Conservation (phyloP, 1,139 yeast genomes). For the Schwanniomyces etchellsii region DNA sequence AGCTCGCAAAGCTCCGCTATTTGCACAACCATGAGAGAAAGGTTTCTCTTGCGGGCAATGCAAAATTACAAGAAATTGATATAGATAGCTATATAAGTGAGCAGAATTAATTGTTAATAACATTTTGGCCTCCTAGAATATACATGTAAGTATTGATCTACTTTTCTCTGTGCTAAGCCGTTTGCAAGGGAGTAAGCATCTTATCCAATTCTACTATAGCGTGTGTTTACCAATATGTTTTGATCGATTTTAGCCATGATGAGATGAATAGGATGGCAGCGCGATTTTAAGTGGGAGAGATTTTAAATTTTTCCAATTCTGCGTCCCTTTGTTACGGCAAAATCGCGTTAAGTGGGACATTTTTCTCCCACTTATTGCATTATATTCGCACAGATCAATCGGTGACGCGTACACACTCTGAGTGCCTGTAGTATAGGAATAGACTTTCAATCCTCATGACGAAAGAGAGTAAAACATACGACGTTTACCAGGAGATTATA, state of each 20-base stretch:
- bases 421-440: too few species aligned
- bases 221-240: conserved; percentile 1
- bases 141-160: conserved; percentile 1
- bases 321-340: background rate
- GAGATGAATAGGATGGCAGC: too few species aligned
- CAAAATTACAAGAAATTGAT: conserved; percentile 62
- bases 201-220: too few species aligned
- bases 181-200: too few species aligned
- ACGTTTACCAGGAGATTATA: conserved; percentile 21
- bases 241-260: background rate
- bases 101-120: conserved; percentile 38
- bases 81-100: conserved; percentile 61
- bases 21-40: conserved; percentile 39
- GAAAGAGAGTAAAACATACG: background rate
- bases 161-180: too few species aligned
- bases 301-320: too few species aligned
- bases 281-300: too few species aligned
- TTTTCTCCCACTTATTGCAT: too few species aligned
- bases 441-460: too few species aligned
- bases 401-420: too few species aligned
- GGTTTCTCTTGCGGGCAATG: conserved; percentile 57
- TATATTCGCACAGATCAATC: too few species aligned
- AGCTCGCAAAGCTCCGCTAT: conserved; percentile 45
- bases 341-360: background rate
- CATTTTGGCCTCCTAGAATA: conserved; percentile 2